These are phyloP conservation scores for Pseudogymnoascus sp. DNA, from an alignment of 2,329 filamentous ascomycete genomes.

Conservation along the genomic window DNA sequence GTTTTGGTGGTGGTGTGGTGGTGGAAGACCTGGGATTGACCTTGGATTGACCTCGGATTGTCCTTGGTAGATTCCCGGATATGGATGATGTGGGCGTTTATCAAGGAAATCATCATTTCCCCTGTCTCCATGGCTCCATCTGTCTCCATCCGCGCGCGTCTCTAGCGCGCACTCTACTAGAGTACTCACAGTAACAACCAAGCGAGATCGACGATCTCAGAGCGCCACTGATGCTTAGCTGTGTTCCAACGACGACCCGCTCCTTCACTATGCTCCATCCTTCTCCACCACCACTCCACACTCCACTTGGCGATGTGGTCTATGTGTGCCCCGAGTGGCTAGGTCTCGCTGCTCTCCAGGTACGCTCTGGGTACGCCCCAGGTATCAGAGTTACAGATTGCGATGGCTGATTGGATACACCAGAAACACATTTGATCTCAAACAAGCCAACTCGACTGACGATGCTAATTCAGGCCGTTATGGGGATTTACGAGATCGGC, in stretches of 20 bases:
- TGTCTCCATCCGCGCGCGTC: background rate
- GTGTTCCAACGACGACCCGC: constrained; percentile 1
- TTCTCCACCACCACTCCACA: background rate
- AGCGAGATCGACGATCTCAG: background rate
- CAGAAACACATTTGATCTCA: constrained; percentile 1
- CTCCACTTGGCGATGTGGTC: background rate
- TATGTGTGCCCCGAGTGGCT: background rate
- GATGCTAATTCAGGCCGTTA: constrained; percentile 6
- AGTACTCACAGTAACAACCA: background rate
- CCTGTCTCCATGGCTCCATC: constrained; percentile 3
- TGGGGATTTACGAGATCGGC: background rate
- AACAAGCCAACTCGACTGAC: constrained; percentile 3
- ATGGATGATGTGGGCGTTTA: background rate
- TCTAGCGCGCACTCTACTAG: background rate
- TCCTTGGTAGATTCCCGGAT: background rate
- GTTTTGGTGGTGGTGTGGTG: background rate
- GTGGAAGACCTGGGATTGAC: background rate
- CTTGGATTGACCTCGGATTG: background rate
- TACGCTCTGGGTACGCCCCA: background rate
- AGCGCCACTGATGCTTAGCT: constrained; percentile 3
- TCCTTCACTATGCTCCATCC: background rate
- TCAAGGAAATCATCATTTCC: constrained; percentile 9
- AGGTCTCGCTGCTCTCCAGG: no score
- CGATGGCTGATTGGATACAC: background rate
- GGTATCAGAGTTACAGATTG: constrained; percentile 2